Evolutionary conservation across 495 filamentous ascomycete genomes (phyloP).

Genomic region (Penicillium pulvis): DNA sequence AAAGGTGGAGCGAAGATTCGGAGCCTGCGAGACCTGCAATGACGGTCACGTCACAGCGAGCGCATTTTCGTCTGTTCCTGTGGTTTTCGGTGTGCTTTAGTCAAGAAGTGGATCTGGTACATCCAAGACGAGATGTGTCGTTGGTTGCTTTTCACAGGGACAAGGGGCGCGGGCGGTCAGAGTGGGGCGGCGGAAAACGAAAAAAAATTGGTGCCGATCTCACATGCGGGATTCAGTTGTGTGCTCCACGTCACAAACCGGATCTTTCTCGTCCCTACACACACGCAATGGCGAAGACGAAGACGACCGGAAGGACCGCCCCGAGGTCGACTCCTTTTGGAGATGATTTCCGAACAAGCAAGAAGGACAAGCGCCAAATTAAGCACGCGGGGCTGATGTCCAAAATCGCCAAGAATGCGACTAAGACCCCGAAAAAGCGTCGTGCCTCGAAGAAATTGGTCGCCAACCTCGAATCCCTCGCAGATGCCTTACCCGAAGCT

Average conservation of each 20-base stretch:
- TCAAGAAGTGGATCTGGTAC: slow-evolving; percentile 1
- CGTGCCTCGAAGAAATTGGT: slow-evolving; percentile 75
- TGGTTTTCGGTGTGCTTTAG: not conserved
- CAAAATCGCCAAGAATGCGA: slow-evolving; percentile 66
- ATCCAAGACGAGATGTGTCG: not conserved
- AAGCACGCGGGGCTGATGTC: slow-evolving; percentile 76
- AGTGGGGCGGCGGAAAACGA: slow-evolving; percentile 10
- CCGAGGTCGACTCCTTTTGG: slow-evolving; percentile 31
- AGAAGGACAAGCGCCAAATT: slow-evolving; percentile 75
- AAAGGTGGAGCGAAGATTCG: slow-evolving; percentile 13
- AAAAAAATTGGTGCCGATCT: slow-evolving; percentile 10
- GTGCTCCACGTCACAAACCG: slow-evolving; percentile 16
- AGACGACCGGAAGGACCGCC: slow-evolving; percentile 27
- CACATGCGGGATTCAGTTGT: slow-evolving; percentile 9
- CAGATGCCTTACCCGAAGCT: slow-evolving; percentile 72
- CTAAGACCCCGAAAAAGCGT: slow-evolving; percentile 57
- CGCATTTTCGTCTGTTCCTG: slow-evolving; percentile 11
- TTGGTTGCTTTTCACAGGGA: slow-evolving; percentile 6
- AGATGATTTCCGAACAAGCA: slow-evolving; percentile 61
- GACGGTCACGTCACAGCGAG: slow-evolving; percentile 18
- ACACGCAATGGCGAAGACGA: slow-evolving; percentile 27
- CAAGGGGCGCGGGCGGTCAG: slow-evolving; percentile 13
- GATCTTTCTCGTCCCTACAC: slow-evolving; percentile 17
- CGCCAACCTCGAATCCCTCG: slow-evolving; percentile 73
- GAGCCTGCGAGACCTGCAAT: not conserved